Conservation (phyloP, 257 asterid species). For the Capsicum baccatum region DNA sequence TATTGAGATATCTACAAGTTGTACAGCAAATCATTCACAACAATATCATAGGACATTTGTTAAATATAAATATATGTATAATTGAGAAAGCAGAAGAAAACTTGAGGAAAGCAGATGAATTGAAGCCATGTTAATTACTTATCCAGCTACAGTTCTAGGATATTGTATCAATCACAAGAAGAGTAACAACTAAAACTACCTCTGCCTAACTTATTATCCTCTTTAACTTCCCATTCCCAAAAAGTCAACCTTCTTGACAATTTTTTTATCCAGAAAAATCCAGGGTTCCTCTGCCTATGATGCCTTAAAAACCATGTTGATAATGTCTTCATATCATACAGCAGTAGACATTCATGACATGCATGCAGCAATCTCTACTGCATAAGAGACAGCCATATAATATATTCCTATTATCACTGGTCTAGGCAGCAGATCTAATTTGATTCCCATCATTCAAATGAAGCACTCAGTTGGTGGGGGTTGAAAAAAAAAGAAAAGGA, state of each 20-base stretch:
- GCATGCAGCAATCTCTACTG: not conserved
- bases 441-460: too few relatives aligned
- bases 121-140: not conserved
- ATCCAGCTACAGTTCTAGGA: not conserved
- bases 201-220: slow-evolving; percentile 4
- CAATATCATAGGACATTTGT: slow-evolving; percentile 1
- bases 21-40: not conserved
- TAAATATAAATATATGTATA: not conserved
- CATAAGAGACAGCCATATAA: too few relatives aligned
- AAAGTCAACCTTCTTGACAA: not conserved
- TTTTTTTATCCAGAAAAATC: not conserved
- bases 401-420: too few relatives aligned
- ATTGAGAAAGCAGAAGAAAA: slow-evolving; percentile 17
- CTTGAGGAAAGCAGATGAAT: not conserved
- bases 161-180: slow-evolving; percentile 19
- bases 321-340: not conserved
- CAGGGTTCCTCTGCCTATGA: slow-evolving; percentile 1
- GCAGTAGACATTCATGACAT: not conserved
- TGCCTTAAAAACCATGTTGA: slow-evolving; percentile 10
- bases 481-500: too few relatives aligned
- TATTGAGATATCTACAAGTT: not conserved
- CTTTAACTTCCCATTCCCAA: not conserved
- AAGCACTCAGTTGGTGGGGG: too few relatives aligned
- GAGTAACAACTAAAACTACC: not conserved
- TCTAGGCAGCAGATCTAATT: too few relatives aligned